A percentile compares a stretch with the other conserved stretches of the same genome.
These are phyloP conservation scores for Tuber microsphaerosporum DNA, from an alignment of 495 filamentous ascomycete species.

Conservation along the genomic window DNA sequence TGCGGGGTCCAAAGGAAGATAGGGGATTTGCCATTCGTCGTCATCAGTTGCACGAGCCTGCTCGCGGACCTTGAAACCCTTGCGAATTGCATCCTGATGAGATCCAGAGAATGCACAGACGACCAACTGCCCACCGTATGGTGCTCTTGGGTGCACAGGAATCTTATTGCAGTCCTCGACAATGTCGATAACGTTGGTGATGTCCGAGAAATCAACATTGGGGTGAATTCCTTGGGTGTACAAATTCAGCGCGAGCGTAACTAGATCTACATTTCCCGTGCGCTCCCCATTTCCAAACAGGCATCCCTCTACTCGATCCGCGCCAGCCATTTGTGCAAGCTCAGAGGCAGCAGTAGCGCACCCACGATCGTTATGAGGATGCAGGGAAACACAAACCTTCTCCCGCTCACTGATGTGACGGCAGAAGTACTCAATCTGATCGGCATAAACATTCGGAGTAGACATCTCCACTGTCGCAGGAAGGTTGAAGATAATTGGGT, in stretches of 20 bases:
- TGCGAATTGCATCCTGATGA: slow-evolving; percentile 97
- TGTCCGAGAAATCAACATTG: slow-evolving; percentile 84
- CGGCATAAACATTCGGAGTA: slow-evolving; percentile 92
- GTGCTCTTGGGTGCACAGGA: slow-evolving; percentile 77
- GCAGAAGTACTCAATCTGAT: slow-evolving; percentile 96
- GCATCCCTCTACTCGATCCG: slow-evolving; percentile 88
- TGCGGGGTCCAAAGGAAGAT: slow-evolving; percentile 84
- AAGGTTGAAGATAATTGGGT: slow-evolving; percentile 94
- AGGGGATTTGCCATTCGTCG: slow-evolving; percentile 66
- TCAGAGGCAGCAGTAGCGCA: slow-evolving; percentile 85
- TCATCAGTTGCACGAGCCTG: slow-evolving; percentile 53
- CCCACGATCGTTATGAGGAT: slow-evolving; percentile 91
- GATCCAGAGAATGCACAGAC: slow-evolving; percentile 84
- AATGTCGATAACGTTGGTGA: slow-evolving; percentile 76
- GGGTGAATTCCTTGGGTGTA: slow-evolving; percentile 93
- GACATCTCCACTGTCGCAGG: slow-evolving; percentile 94
- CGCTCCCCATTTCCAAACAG: slow-evolving; percentile 94
- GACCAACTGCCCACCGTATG: slow-evolving; percentile 84
- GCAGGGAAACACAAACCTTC: slow-evolving; percentile 74
- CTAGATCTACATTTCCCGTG: slow-evolving; percentile 92
- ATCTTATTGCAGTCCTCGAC: slow-evolving; percentile 94
- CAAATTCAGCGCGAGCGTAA: slow-evolving; percentile 89
- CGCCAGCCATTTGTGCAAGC: slow-evolving; percentile 94
- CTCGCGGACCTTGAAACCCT: slow-evolving; percentile 76
- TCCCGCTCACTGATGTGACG: slow-evolving; percentile 67